Base-by-base conservation (phyloP, 805 yeast species). In the Nakazawaea wyomingensis region DNA sequence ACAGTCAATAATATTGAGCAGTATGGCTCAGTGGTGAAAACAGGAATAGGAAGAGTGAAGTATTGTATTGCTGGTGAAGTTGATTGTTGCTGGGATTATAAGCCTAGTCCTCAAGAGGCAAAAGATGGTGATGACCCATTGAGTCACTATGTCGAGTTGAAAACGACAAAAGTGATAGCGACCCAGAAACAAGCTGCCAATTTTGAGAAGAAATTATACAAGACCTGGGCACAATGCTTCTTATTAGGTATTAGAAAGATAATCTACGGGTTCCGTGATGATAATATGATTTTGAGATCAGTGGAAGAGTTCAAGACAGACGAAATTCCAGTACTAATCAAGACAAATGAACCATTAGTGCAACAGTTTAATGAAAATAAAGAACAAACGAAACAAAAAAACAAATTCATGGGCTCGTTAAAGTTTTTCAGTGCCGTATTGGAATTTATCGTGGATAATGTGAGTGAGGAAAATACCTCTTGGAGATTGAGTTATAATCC, bases 141-240 rank as follows among this genome's bases (percentile, higher is more conserved):
- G 35, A 60, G 71, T 4, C 95, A 87, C 60, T 93, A 93, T 57
- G 82, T 82, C 6, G 97, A 93, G 60, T 67, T 93, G 50, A 91
- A 90, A 56, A 86, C 96, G 1, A 65, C 83, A 2, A 66, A 73
- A 34, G 66, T 71, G 5, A 69, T 91, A 0, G 68, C 66, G 18
- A 68, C 74, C 16, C 76, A 79, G 4, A 68, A 72, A 13, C 82
- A 82, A 30, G 78, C 83, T 13, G 69, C 69, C 30, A 71, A 58
- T 16, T 88, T 91, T 56, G 96, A 91, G 56, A 72, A 71, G 43
- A 89, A 88, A 61, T 65, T 93, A 35, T 77, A 83, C 57, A 75
- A 69, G 48, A 74, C 95, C 0, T 93, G 99, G 99, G 87, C 95
- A 2, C 98, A 89, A 65, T 84, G 96, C 49, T 93, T 89, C 60